Percentiles rank a stretch among this genome's conserved stretches.
Evolutionary conservation across 2,329 filamentous ascomycete species (phyloP).

Genomic region (Aureobasidium musti): DNA sequence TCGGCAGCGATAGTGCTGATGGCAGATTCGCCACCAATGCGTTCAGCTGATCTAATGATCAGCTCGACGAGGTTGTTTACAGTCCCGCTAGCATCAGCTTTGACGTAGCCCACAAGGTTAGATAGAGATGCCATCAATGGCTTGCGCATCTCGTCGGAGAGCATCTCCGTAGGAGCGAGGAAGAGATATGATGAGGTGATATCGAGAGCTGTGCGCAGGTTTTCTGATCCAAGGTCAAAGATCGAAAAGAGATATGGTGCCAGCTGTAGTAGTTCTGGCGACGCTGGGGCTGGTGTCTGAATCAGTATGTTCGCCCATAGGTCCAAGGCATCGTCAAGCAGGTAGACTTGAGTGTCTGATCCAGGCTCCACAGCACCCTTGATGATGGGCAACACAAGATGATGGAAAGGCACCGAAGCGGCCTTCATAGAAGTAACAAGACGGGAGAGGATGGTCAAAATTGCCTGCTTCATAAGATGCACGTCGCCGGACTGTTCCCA

Average conservation of each 20-base stretch:
- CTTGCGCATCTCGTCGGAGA: constrained; percentile 47
- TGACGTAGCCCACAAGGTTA: constrained; percentile 49
- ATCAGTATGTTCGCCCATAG: constrained; percentile 79
- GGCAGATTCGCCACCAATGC: constrained; percentile 54
- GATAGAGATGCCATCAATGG: constrained; percentile 46
- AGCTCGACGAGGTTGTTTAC: constrained; percentile 52
- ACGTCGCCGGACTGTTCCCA: constrained; percentile 87
- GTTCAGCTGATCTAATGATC: constrained; percentile 54
- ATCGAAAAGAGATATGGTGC: constrained; percentile 51
- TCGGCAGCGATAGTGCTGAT: constrained; percentile 55
- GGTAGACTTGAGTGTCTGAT: constrained; percentile 72
- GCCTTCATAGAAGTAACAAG: constrained; percentile 83
- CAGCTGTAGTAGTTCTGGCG: constrained; percentile 47
- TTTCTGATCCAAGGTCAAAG: constrained; percentile 53
- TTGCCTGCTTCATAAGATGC: constrained; percentile 90
- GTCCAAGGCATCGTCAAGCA: constrained; percentile 89
- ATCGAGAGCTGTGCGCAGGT: constrained; percentile 51
- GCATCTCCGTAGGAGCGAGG: constrained; percentile 50
- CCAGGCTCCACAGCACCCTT: constrained; percentile 74
- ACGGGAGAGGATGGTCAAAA: constrained; percentile 80
- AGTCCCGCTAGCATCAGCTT: constrained; percentile 51
- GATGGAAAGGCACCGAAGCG: constrained; percentile 75
- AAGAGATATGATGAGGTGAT: constrained; percentile 54
- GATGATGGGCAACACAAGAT: constrained; percentile 78
- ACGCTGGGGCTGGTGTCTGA: constrained; percentile 53